Percentiles rank a stretch among this genome's conserved stretches.
These are phyloP conservation scores for Phlebiopsis gigantea DNA, from an alignment of 768 basidiomycete genomes.

Conservation along the genomic window DNA sequence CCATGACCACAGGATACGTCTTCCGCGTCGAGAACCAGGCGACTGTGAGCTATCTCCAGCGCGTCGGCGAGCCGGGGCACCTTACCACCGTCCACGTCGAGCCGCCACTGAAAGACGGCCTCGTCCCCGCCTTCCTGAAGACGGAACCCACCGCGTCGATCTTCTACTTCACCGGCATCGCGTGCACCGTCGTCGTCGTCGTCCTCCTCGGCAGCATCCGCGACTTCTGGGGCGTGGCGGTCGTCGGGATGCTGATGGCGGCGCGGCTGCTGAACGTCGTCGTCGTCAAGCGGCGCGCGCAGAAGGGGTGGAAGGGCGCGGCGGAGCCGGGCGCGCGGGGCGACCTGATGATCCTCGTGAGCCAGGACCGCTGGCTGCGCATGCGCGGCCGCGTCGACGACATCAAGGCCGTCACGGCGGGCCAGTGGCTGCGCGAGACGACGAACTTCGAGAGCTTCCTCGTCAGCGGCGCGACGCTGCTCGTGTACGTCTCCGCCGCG, in stretches of 20 bases:
- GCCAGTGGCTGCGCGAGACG: slow-evolving; percentile 6
- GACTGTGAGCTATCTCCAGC: slow-evolving; percentile 9
- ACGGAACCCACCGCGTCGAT: neutral
- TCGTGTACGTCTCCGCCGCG: slow-evolving; percentile 6
- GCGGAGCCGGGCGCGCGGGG: neutral
- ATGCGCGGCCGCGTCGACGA: slow-evolving; percentile 10
- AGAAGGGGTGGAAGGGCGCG: neutral
- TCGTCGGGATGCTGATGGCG: slow-evolving; percentile 2
- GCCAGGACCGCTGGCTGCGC: slow-evolving; percentile 11
- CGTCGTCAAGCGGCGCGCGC: neutral
- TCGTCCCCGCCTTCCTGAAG: neutral
- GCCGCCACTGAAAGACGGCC: neutral
- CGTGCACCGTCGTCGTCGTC: neutral
- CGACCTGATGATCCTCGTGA: slow-evolving; percentile 10
- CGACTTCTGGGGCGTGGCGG: slow-evolving; percentile 8
- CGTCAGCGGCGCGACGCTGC: neutral
- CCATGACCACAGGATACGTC: too few species aligned
- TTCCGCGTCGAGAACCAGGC: slow-evolving; percentile 14
- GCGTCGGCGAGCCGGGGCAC: slow-evolving; percentile 4
- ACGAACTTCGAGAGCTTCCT: neutral
- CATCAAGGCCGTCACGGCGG: slow-evolving; percentile 3
- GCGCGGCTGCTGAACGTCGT: slow-evolving; percentile 8
- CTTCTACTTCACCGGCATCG: slow-evolving; percentile 1
- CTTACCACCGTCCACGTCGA: slow-evolving; percentile 1
- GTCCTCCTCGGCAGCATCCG: neutral